Evolutionary conservation across 345 rosid genomes (phyloP).

Genomic region (Rhodamnia rubescens): DNA sequence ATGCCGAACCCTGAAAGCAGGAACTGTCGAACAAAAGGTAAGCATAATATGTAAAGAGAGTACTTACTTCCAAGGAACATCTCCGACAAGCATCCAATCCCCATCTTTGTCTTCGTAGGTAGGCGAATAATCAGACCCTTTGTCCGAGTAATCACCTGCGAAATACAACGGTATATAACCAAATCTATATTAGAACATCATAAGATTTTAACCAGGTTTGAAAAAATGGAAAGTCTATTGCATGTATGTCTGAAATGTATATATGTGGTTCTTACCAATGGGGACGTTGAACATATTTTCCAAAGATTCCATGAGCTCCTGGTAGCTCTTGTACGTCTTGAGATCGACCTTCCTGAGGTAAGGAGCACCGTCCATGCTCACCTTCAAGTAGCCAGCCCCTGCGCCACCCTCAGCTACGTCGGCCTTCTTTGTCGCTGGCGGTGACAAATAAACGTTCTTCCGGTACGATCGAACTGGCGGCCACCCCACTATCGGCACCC

Average conservation of each 20-base stretch:
- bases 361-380: conserved; percentile 81
- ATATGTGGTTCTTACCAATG: conserved; percentile 10
- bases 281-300: conserved; percentile 50
- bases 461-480: conserved; percentile 82
- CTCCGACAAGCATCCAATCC: conserved; percentile 88
- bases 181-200: neutral
- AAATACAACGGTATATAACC: neutral
- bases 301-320: conserved; percentile 41
- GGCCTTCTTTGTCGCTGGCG: neutral
- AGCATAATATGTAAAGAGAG: neutral
- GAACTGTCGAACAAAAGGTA: neutral
- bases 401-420: conserved; percentile 25
- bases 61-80: conserved; percentile 67
- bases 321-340: conserved; percentile 40
- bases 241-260: neutral
- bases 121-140: conserved; percentile 55
- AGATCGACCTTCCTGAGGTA: conserved; percentile 67
- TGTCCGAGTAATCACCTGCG: conserved; percentile 38
- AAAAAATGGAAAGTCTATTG: neutral
- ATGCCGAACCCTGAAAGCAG: neutral
- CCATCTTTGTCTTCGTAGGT: conserved; percentile 83
- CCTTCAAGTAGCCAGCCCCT: conserved; percentile 47
- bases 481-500: conserved; percentile 84
- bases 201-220: neutral
- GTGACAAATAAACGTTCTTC: conserved; percentile 26